Conservation (phyloP, 305 asterid species). For the Plantago coronopus region DNA sequence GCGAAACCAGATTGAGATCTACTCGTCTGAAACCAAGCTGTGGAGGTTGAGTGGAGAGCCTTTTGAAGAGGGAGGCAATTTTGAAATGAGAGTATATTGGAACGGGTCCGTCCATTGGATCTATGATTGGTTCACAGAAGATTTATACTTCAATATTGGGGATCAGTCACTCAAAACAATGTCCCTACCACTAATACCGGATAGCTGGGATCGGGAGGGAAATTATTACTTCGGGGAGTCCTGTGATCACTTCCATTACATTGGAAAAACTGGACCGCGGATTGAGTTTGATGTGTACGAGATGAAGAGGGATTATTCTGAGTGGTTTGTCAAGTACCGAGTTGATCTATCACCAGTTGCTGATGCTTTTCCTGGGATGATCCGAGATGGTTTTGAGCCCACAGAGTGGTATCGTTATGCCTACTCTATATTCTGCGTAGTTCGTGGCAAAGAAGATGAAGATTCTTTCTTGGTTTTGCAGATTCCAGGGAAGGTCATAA, state of each 20-base stretch:
- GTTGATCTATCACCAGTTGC: slow-evolving; percentile 26
- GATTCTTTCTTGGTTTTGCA: slow-evolving; percentile 28
- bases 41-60: slow-evolving; percentile 26
- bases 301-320: slow-evolving; percentile 38
- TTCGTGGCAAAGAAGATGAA: slow-evolving; percentile 26
- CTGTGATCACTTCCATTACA: slow-evolving; percentile 30
- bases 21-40: slow-evolving; percentile 30
- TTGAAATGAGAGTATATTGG: slow-evolving; percentile 35
- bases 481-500: slow-evolving; percentile 25
- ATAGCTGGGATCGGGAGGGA: background rate
- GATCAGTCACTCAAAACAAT: background rate
- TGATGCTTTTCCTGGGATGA: slow-evolving; percentile 16
- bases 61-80: background rate
- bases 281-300: slow-evolving; percentile 23
- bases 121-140: background rate
- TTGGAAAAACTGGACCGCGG: slow-evolving; percentile 6
- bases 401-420: no score
- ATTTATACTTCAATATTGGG: slow-evolving; percentile 21
- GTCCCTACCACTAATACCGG: slow-evolving; percentile 21
- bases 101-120: slow-evolving; percentile 39
- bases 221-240: slow-evolving; percentile 34
- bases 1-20: slow-evolving; percentile 21
- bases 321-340: slow-evolving; percentile 33
- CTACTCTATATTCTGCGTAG: slow-evolving; percentile 6
- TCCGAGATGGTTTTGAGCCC: no score